Base-by-base conservation (phyloP, 768 basidiomycete species). In the Russula abietina region DNA sequence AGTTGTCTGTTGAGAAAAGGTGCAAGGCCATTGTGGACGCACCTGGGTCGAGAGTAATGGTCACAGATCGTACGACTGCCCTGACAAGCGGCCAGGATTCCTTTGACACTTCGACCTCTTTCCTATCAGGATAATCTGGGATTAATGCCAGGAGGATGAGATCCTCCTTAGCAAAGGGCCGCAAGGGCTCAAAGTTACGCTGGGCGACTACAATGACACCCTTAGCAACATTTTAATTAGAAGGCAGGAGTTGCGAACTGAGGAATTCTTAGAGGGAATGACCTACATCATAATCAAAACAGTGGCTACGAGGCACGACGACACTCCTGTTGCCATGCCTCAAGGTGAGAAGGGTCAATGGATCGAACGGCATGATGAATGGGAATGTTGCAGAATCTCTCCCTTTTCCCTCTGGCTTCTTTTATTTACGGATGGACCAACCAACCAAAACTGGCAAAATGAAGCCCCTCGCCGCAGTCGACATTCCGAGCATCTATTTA, bases 1-100 rank as follows among this genome's bases (percentile, higher is more conserved):
- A 1, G 6, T 17, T 39, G 16, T 39, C 16, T 6, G 38, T 17
- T 39, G 38, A 16, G 38, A 39, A 5, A 17, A 17, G 39, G 7
- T 16, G 2, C 10, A n/a, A 8, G 57, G 24, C n/a, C 17, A 14
- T 2, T 7, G 4, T 1, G 33, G n/a, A 48, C 33, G 38, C 49
- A 63, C 62, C 57, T 22, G 57, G 59, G 30, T 54, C 38, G 6
- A 54, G 22, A 17, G n/a, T 5, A 54, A 63, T 33, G n/a, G 46
- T 63, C 26, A 63, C 62, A 1, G 45, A n/a, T 11, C 19, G 19
- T 4, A 59, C 26, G 11, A 11, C 11, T 1, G 1, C 3, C 10
- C 28, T 11, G 50, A 63, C 38, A 7, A 7, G 3, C 22, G 43
- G 24, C 62, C 62, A 63, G 33, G 41, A 24, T 4, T 54, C 36